Evolutionary conservation across 176 grass and related monocot genomes (phyloP), one percentile per base, ranked within the genome.

Genomic region (Eragrostis curvula): DNA sequence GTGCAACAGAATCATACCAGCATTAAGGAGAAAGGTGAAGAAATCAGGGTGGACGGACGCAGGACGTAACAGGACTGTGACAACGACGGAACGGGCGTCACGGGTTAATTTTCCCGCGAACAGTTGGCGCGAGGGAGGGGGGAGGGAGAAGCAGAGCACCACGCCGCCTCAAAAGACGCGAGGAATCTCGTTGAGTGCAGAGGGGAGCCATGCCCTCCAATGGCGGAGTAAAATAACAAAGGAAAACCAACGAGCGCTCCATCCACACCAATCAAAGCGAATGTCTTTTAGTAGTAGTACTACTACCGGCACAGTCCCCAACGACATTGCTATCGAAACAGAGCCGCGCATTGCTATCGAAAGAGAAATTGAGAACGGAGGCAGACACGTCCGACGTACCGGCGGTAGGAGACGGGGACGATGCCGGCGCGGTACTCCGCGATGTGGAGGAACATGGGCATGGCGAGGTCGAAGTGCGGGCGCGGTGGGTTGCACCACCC

Each of bases 401-500:
- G 84, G 85, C 92, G 89, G 92, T 87, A 97, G 57, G 87, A 85
- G 69, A 97, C 88, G 12, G 92, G 92, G 65, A 97, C 95, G 75
- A 97, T 97, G 65, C 95, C 95, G 44, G 95, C 92, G 69, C 92
- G 90, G 90, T 94, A 94, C 85, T 94, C 59, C 0, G 95, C 92
- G 51, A 97, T 87, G 85, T 89, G 88, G 62, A 97, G 87, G 88
- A 94, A 97, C 89, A 92, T 89, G 49, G 95, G 95, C 95, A 89
- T 92, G 68, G 95, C 87, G 85, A 97, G 95, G 84, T 97, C 95
- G 75, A 97, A 97, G 85, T 97, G 95, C 0, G 76, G 80, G 0
- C 95, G 70, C 0, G 95, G 95, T 0, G 95, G 95, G 81, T 97
- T 97, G 83, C 95, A 97, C 95, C 95, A 97, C 1, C 95, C 95